A percentile compares a stretch with the other conserved stretches of the same genome.
Evolutionary conservation across 306 rosid genomes (phyloP).

Genomic region (Trifolium subterraneum): DNA sequence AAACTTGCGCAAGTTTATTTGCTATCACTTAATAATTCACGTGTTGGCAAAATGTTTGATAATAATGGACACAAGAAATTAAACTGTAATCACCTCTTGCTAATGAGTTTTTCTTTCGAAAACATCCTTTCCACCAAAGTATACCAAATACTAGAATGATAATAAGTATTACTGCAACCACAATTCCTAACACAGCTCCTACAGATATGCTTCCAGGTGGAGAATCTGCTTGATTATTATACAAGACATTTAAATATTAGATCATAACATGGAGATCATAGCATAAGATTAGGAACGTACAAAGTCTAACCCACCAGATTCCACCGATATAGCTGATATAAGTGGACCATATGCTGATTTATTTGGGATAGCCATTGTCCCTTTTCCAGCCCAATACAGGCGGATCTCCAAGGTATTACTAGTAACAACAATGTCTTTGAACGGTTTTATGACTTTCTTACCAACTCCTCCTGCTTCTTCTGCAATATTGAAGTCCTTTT

Average conservation of each 20-base stretch:
- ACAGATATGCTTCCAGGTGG: constrained; percentile 29
- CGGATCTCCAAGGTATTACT: constrained; percentile 51
- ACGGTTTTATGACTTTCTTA: background rate
- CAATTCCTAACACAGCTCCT: constrained; percentile 52
- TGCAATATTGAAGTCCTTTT: constrained; percentile 60
- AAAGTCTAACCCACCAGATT: constrained; percentile 9
- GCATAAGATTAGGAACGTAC: background rate
- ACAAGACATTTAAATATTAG: background rate
- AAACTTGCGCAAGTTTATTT: background rate
- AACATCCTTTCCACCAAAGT: constrained; percentile 48
- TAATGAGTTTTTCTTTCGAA: constrained; percentile 32
- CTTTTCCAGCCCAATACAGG: constrained; percentile 72
- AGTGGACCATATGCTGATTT: constrained; percentile 70
- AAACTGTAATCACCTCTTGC: constrained; percentile 38
- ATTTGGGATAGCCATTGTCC: constrained; percentile 56
- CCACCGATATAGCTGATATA: constrained; percentile 59
- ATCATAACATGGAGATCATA: background rate
- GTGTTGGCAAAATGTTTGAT: background rate
- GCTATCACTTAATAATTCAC: background rate
- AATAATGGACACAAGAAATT: background rate
- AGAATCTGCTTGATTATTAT: constrained; percentile 3
- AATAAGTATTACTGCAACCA: constrained; percentile 37
- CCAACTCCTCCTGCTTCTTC: constrained; percentile 47
- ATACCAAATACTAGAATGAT: constrained; percentile 29
- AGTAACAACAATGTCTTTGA: constrained; percentile 22